These are phyloP conservation scores for Taiwanofungus camphoratus DNA, from an alignment of 1,284 basidiomycete genomes.

Conservation along the genomic window DNA sequence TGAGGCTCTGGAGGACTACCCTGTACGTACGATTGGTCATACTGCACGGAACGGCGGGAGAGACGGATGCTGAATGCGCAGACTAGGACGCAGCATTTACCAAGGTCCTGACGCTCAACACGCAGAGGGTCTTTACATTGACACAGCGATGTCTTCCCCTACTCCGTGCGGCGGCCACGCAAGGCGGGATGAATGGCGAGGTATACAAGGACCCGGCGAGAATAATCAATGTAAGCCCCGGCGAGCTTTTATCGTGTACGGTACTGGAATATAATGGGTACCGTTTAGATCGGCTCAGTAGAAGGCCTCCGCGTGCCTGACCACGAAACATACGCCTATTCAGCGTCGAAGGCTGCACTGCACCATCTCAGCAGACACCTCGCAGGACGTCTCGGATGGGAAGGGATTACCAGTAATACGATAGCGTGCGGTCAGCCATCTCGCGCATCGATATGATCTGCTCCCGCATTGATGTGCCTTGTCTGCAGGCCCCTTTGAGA, in stretches of 20 bases:
- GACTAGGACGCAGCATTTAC: slow-evolving; percentile 45
- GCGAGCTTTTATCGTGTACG: background rate
- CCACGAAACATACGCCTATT: slow-evolving; percentile 67
- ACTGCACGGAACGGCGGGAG: no score
- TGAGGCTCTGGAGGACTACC: slow-evolving; percentile 49
- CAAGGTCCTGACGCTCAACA: slow-evolving; percentile 62
- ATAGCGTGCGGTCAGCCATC: slow-evolving; percentile 53
- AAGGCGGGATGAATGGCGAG: slow-evolving; percentile 33
- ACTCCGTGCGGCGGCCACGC: slow-evolving; percentile 45
- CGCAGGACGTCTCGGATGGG: slow-evolving; percentile 52
- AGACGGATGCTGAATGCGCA: background rate
- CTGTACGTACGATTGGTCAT: slow-evolving; percentile 28
- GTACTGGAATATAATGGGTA: background rate
- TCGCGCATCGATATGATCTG: background rate
- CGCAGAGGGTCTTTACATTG: slow-evolving; percentile 66
- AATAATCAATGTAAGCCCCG: slow-evolving; percentile 51
- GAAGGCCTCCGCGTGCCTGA: slow-evolving; percentile 50
- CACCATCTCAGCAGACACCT: slow-evolving; percentile 62
- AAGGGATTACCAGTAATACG: slow-evolving; percentile 63
- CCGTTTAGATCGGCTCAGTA: slow-evolving; percentile 54
- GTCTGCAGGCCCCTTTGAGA: slow-evolving; percentile 40
- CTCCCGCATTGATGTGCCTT: background rate
- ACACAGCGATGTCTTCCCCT: slow-evolving; percentile 64
- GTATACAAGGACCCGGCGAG: slow-evolving; percentile 47
- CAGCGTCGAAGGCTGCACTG: slow-evolving; percentile 57